Base-by-base conservation (phyloP, 441 rosid species). In the Bruguiera hainesii region DNA sequence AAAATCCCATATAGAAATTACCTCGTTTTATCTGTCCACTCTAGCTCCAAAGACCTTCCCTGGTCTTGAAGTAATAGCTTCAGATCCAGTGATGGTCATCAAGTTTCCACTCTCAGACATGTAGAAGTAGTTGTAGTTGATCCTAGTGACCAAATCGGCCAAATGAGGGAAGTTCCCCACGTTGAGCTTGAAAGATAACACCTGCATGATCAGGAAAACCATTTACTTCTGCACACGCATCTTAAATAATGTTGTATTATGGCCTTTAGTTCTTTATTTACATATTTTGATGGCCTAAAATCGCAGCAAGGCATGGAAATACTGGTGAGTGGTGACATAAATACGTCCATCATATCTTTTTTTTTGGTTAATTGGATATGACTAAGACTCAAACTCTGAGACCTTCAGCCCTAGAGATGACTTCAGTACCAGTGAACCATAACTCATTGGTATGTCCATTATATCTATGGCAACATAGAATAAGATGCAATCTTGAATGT, bases 161-260 rank as follows among this genome's bases (percentile, higher is more conserved):
- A 95, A 74, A 78, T 94, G 99, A 71, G 99, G 98, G 63, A 95
- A 95, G 77, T 88, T 87, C 61, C 96, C 96, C 67, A 90, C 93
- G 5, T 91, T 94, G 61, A 91, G 86, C 79, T 90, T 95, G 70
- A 89, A 89, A 20, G 98, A 91, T 58, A 95, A 70, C 3, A 95
- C 93, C 98, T 95, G 80, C 60, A 73, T 48, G 3, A 13, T 60
- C 49, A 26, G 37, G 18, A 56, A 51, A 33, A 48, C n/a, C 61
- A 50, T 23, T 65, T 30, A 66, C 19, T 66, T 52, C 13, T 52
- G 11, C 20, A 60, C 18, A 23, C 11, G 5, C 19, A 56, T 20
- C 13, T 55, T 29, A 42, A 2, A 11, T 42, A 13, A 42, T 3
- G 18, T 42, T 42, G 16, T 13, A 42, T 13, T 42, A 42, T 42